These are phyloP conservation scores for Panaeolus cyanescens DNA, from an alignment of 768 basidiomycete genomes.

Conservation along the genomic window DNA sequence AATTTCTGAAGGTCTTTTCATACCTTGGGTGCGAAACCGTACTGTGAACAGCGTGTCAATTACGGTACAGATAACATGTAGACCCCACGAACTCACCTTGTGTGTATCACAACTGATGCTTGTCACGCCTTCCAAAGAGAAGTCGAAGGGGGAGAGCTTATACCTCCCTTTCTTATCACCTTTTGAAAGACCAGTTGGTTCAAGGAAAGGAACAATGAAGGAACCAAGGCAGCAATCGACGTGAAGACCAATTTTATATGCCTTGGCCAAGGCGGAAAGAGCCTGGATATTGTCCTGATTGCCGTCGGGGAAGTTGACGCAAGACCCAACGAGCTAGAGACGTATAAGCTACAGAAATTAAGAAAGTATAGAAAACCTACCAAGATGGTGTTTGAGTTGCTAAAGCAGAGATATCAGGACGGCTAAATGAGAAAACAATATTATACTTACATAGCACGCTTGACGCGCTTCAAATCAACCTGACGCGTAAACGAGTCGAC, in stretches of 20 bases:
- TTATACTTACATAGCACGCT: conserved; percentile 79
- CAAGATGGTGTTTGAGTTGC: conserved; percentile 89
- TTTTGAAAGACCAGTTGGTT: conserved; percentile 68
- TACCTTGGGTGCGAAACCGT: conserved; percentile 94
- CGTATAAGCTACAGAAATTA: conserved; percentile 1
- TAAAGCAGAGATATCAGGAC: conserved; percentile 27
- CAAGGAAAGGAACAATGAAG: conserved; percentile 93
- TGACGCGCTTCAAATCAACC: conserved; percentile 75
- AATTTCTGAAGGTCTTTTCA: conserved; percentile 1
- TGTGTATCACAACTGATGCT: conserved; percentile 96
- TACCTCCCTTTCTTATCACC: conserved; percentile 55
- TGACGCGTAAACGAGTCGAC: conserved; percentile 77
- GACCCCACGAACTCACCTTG: conserved; percentile 52
- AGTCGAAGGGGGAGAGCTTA: conserved; percentile 80
- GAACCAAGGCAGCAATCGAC: conserved; percentile 95
- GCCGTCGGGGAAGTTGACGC: conserved; percentile 84
- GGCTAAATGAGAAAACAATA: neutral
- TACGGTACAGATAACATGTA: neutral
- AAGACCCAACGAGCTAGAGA: conserved; percentile 77
- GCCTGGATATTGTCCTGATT: conserved; percentile 85
- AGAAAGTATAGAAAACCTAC: conserved; percentile 32
- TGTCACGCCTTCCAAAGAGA: conserved; percentile 88
- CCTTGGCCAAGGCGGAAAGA: conserved; percentile 73
- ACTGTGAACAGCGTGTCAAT: conserved; percentile 43
- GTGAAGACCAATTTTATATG: conserved; percentile 82